These are phyloP conservation scores for Carex pumila DNA, from an alignment of 176 grass and related monocot species.

Conservation along the genomic window DNA sequence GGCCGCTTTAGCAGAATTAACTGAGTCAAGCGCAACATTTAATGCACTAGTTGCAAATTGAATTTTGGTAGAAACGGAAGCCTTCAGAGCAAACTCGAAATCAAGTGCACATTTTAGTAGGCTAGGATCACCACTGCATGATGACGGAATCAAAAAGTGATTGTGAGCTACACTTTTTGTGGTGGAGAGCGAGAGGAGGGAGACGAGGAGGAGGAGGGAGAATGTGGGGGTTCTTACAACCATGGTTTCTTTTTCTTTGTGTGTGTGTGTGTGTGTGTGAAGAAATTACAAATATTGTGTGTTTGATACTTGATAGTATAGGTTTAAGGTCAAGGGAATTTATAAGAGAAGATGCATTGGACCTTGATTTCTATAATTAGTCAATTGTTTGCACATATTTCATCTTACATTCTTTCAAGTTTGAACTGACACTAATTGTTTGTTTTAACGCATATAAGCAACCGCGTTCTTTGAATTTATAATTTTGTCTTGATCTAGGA, in stretches of 20 bases:
- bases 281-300: not conserved
- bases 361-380: not conserved
- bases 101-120: slow-evolving; percentile 9
- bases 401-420: not conserved
- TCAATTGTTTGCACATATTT: not conserved
- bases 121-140: not conserved
- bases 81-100: not conserved
- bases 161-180: not conserved
- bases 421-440: not conserved
- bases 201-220: not conserved
- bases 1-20: not conserved
- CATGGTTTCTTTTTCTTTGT: not conserved
- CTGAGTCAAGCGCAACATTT: not conserved
- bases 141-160: not conserved
- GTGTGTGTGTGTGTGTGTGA: not conserved
- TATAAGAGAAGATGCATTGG: not conserved
- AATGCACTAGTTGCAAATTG: not conserved
- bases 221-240: not conserved
- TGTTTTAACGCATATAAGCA: not conserved
- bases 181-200: not conserved
- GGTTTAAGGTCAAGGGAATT: not conserved
- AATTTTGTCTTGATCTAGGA: not conserved
- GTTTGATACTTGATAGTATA: not conserved
- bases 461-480: not conserved
- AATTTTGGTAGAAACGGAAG: not conserved